Percentiles rank a stretch among this genome's conserved stretches.
These are phyloP conservation scores for Pythium pyrilobum DNA, from an alignment of 352 stramenopile species.

Conservation along the genomic window DNA sequence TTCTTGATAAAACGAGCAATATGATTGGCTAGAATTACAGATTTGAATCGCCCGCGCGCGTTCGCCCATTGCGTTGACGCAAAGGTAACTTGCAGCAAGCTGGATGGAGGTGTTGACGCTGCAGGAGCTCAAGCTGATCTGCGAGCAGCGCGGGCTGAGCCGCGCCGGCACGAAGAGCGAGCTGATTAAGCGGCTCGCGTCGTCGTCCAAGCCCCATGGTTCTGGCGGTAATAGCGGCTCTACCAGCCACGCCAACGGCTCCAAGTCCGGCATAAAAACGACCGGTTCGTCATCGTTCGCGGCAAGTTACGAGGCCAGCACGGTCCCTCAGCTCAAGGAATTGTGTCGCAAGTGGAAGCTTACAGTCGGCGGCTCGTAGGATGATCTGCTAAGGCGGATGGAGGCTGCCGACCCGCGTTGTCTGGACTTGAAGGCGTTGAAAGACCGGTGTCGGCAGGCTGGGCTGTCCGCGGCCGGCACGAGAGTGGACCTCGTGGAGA, in stretches of 20 bases:
- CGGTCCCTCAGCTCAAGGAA: background rate
- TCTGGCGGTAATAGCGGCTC: background rate
- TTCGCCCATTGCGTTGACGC: no score
- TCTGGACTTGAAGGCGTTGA: background rate
- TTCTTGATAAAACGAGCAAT: no score
- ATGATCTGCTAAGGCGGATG: background rate
- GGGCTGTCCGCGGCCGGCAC: background rate
- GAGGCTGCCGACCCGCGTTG: background rate
- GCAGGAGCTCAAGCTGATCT: background rate
- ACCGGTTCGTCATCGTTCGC: background rate
- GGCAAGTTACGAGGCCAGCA: background rate
- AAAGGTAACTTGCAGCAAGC: no score
- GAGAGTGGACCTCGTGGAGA: background rate
- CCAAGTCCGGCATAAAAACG: background rate
- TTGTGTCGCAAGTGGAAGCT: background rate
- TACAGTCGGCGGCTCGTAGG: background rate
- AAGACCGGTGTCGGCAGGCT: background rate
- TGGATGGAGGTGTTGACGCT: background rate
- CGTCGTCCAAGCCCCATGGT: background rate
- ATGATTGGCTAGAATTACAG: no score
- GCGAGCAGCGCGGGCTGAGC: background rate
- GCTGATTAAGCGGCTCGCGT: background rate
- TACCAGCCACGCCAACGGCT: background rate
- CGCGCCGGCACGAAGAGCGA: background rate
- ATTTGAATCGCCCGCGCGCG: no score